phyloP scores from a whole-genome alignment of 169 alveolate genomes.

The Cryptosporidium muris region DNA sequence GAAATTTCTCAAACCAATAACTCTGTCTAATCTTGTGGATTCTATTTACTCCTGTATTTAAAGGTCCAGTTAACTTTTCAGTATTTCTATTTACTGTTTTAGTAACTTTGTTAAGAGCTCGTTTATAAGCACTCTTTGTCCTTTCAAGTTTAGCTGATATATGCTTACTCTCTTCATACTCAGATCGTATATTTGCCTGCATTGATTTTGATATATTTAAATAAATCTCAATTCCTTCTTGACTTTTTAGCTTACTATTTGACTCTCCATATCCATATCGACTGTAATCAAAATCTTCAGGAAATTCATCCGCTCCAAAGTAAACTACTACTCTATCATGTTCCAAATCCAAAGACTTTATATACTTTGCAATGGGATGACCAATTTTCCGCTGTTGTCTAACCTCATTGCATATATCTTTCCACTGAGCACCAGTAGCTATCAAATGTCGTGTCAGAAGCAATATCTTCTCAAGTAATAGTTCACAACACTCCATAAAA shows the following conservation, averaged over 20 bases:
- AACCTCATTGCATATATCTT: conserved; percentile 87
- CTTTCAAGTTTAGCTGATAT: conserved; percentile 85
- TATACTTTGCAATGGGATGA: conserved; percentile 87
- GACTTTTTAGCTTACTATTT: conserved; percentile 1
- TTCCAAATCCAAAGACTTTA: conserved; percentile 81
- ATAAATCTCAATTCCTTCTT: conserved; percentile 75
- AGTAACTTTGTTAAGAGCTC: conserved; percentile 90
- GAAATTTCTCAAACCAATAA: conserved; percentile 97
- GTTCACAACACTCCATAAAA: conserved; percentile 81
- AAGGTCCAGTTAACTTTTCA: conserved; percentile 72
- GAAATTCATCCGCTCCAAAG: not conserved
- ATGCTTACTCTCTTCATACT: conserved; percentile 85
- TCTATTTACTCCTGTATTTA: conserved; percentile 36
- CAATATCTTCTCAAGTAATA: conserved; percentile 82
- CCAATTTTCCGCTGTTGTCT: conserved; percentile 85
- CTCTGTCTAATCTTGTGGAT: conserved; percentile 83
- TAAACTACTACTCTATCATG: conserved; percentile 60
- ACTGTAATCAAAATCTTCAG: conserved; percentile 63
- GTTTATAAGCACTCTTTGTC: conserved; percentile 86
- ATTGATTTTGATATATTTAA: conserved; percentile 80
- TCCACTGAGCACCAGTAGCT: conserved; percentile 91
- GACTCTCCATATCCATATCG: not conserved
- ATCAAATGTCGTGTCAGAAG: conserved; percentile 79
- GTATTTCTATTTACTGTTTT: conserved; percentile 84
- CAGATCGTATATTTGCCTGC: conserved; percentile 85